phyloP scores from a whole-genome alignment of 2,329 filamentous ascomycete genomes.

The Penicillium aurantiogriseum region DNA sequence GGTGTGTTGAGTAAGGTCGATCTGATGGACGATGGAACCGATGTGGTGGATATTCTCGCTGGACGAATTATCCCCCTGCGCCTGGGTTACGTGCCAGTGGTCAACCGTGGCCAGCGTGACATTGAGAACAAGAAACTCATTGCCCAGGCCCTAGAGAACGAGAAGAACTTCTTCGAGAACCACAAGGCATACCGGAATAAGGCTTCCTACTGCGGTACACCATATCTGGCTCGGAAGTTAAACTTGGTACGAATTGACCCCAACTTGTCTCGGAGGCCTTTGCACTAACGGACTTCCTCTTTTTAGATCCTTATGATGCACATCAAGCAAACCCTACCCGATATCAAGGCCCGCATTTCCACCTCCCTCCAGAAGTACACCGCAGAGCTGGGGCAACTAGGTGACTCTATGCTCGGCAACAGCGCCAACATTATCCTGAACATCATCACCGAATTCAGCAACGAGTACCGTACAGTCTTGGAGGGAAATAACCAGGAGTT shows the following conservation, averaged over 20 bases:
- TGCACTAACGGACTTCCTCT: slow-evolving; percentile 24
- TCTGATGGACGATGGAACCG: slow-evolving; percentile 97
- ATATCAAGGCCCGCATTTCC: slow-evolving; percentile 97
- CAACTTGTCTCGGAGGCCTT: not conserved
- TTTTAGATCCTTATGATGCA: slow-evolving; percentile 95
- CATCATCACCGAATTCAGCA: slow-evolving; percentile 98
- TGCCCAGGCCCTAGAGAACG: slow-evolving; percentile 81
- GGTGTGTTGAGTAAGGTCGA: slow-evolving; percentile 98
- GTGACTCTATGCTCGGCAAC: slow-evolving; percentile 94
- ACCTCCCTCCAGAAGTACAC: slow-evolving; percentile 90
- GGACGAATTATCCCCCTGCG: slow-evolving; percentile 94
- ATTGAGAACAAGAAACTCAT: slow-evolving; percentile 99
- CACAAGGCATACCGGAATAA: slow-evolving; percentile 99
- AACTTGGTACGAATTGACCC: slow-evolving; percentile 63
- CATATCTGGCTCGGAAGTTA: slow-evolving; percentile 92
- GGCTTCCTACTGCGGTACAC: slow-evolving; percentile 96
- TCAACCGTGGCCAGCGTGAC: slow-evolving; percentile 95
- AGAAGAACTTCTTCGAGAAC: slow-evolving; percentile 97
- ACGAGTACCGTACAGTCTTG: slow-evolving; percentile 92
- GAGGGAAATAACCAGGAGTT: slow-evolving; percentile 97
- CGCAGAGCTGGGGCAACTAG: slow-evolving; percentile 75
- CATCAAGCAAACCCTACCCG: slow-evolving; percentile 97
- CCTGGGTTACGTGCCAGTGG: slow-evolving; percentile 93
- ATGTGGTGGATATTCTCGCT: slow-evolving; percentile 97
- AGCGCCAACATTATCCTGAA: slow-evolving; percentile 95